Conservation (phyloP, 371 early-diverging fungal genomes). For the Funneliformis caledonium region DNA sequence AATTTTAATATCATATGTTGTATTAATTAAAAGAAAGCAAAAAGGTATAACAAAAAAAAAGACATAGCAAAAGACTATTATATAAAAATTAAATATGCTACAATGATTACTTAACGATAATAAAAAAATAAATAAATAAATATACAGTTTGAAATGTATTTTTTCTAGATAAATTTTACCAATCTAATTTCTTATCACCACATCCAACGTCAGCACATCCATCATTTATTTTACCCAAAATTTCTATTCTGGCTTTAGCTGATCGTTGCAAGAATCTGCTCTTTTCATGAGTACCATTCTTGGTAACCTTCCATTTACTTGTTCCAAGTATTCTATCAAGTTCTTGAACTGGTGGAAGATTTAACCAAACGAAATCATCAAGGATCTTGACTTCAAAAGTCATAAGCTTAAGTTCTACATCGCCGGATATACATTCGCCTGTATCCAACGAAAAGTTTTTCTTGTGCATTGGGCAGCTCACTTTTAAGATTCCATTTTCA, state of each 20-base stretch:
- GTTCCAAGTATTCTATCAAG: conserved; percentile 59
- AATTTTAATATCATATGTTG: no score
- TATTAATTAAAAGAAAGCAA: no score
- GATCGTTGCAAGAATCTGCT: background rate
- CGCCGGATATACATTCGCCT: conserved; percentile 56
- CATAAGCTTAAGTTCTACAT: conserved; percentile 53
- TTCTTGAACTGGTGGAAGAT: conserved; percentile 53
- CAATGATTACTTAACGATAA: no score
- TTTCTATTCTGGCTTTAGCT: background rate
- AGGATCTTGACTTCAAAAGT: conserved; percentile 62
- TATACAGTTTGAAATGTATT: no score
- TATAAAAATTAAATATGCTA: no score
- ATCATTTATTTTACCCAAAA: background rate
- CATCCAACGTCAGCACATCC: background rate
- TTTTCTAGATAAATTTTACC: background rate
- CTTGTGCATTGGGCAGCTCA: conserved; percentile 75
- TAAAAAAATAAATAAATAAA: no score
- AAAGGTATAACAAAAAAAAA: no score
- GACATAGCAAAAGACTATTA: no score
- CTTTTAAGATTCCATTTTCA: conserved; percentile 42
- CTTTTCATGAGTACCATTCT: background rate
- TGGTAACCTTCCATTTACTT: conserved; percentile 54
- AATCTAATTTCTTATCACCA: conserved; percentile 37
- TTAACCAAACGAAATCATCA: conserved; percentile 52
- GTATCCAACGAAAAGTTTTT: conserved; percentile 65